These are phyloP conservation scores for Yarrowia sp. DNA, from an alignment of 805 yeast genomes.

Conservation along the genomic window DNA sequence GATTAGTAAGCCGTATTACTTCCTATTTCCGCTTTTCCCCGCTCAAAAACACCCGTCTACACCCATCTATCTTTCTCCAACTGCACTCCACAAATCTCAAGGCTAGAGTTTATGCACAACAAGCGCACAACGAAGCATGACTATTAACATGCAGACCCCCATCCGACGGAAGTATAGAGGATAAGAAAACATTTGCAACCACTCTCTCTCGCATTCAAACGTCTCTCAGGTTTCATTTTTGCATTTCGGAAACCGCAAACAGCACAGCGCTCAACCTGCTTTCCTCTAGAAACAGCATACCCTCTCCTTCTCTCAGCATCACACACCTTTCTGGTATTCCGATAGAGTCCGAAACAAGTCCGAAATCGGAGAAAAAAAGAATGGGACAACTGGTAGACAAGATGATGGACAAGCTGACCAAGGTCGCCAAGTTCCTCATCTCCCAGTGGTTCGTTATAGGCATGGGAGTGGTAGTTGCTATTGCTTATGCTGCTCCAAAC, in stretches of 20 bases:
- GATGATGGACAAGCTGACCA: not conserved
- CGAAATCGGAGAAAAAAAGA: not conserved
- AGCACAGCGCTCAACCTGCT: too few species aligned
- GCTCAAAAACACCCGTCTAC: too few species aligned
- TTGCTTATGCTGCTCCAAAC: constrained; percentile 74
- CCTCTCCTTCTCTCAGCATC: not conserved
- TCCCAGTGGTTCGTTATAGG: constrained; percentile 73
- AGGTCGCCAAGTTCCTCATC: constrained; percentile 14
- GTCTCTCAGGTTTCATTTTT: not conserved
- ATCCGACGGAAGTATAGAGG: not conserved
- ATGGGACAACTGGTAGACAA: not conserved
- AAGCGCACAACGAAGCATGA: constrained; percentile 3
- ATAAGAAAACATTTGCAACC: not conserved
- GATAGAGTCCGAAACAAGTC: not conserved
- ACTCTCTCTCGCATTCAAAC: not conserved
- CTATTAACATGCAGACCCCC: not conserved
- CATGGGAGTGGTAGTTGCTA: constrained; percentile 66
- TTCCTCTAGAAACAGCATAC: not conserved
- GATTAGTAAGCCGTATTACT: too few species aligned
- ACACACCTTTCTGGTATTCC: not conserved
- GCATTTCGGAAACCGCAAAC: not conserved
- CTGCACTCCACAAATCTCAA: too few species aligned
- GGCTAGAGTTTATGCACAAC: not conserved
- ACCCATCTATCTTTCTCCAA: too few species aligned
- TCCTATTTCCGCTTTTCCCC: too few species aligned